Evolutionary conservation across 495 filamentous ascomycete species (phyloP).

Genomic region (Penicillium riverlandense): DNA sequence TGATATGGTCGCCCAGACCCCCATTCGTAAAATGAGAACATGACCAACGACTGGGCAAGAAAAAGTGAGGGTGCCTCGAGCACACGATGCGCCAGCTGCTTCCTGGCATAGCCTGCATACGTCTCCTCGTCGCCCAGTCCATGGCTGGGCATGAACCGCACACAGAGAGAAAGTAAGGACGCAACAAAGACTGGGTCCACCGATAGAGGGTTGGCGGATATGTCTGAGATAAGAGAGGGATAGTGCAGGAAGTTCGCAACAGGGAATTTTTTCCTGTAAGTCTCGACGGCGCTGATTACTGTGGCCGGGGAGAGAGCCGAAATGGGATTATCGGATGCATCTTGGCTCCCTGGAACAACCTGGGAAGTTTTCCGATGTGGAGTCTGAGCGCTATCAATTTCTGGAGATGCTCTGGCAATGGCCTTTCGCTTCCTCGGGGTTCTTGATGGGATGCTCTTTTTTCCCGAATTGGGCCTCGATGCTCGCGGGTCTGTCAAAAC

Average conservation of each 20-base stretch:
- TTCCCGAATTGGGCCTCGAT: not conserved
- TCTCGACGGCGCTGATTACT: constrained; percentile 32
- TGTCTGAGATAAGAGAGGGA: constrained; percentile 34
- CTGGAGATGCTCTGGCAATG: constrained; percentile 1
- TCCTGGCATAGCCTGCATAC: constrained; percentile 33
- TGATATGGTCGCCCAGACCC: constrained; percentile 36
- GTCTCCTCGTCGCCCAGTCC: constrained; percentile 21
- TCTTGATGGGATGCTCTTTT: not conserved
- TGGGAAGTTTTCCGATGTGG: not conserved
- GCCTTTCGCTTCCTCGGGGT: constrained; percentile 10
- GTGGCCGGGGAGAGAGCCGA: constrained; percentile 19
- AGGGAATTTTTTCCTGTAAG: constrained; percentile 37
- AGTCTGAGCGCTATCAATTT: not conserved
- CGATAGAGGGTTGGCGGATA: constrained; percentile 23
- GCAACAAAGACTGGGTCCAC: constrained; percentile 38
- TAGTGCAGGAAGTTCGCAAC: constrained; percentile 39
- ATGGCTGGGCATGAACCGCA: constrained; percentile 27
- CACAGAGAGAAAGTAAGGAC: constrained; percentile 32
- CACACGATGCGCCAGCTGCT: constrained; percentile 27
- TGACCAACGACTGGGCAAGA: constrained; percentile 36
- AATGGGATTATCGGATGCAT: constrained; percentile 15
- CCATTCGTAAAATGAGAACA: constrained; percentile 40
- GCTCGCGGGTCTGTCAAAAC: constrained; percentile 26
- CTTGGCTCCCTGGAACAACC: not conserved
- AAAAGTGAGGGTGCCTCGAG: constrained; percentile 35